Evolutionary conservation across 371 early-diverging fungal species (phyloP).

Genomic region (Haplosporangium sp.): DNA sequence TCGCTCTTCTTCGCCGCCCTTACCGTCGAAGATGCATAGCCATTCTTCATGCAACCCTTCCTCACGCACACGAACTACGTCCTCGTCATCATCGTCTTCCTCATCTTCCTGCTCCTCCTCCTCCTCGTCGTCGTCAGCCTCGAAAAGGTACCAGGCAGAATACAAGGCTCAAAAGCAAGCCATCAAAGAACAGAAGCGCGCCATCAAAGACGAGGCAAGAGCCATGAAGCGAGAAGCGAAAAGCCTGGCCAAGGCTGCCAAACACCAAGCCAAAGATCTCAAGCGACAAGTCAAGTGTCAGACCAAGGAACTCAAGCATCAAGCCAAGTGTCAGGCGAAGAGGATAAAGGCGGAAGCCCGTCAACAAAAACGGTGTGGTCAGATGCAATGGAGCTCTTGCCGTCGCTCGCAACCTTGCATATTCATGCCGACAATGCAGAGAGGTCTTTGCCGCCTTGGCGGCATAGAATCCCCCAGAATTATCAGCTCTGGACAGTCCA

Average conservation of each 20-base stretch:
- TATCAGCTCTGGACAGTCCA: too few species aligned
- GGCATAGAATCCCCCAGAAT: too few species aligned
- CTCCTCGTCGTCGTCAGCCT: not conserved
- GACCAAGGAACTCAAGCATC: conserved; percentile 4
- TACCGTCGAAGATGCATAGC: not conserved
- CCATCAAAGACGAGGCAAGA: conserved; percentile 2
- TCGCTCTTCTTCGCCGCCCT: not conserved
- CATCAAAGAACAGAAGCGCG: conserved; percentile 1
- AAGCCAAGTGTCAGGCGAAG: conserved; percentile 7
- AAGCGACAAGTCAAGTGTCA: conserved; percentile 7
- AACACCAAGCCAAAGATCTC: conserved; percentile 18
- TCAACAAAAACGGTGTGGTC: not conserved
- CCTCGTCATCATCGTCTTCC: not conserved
- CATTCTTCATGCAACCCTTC: not conserved
- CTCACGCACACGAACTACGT: not conserved
- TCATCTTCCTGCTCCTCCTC: not conserved
- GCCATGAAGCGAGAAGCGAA: conserved; percentile 1
- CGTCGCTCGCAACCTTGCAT: too few species aligned
- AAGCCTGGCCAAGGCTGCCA: conserved; percentile 12
- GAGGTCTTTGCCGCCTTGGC: too few species aligned
- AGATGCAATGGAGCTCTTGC: too few species aligned
- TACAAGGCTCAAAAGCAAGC: conserved; percentile 16
- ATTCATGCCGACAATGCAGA: not conserved
- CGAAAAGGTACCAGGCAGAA: not conserved
- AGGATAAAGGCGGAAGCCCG: not conserved